Conservation (phyloP, 2,329 filamentous ascomycete species). For the Ceratocystis huliohia region DNA sequence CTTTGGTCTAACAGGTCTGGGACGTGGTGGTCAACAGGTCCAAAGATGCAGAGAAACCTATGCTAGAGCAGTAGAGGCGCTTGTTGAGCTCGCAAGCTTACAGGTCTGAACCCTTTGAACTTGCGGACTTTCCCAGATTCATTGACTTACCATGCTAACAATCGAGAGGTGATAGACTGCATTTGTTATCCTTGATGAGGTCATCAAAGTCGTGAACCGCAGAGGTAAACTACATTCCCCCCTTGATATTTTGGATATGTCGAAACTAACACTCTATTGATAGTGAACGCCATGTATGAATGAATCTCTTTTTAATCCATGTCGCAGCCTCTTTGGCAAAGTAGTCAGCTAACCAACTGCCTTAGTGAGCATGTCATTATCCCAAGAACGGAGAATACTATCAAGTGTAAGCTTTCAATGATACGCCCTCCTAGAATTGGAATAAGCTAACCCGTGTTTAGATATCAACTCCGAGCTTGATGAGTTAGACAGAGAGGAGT, state of each 20-base stretch:
- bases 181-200: slow-evolving; percentile 94
- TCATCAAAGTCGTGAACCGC: slow-evolving; percentile 97
- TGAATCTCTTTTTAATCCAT: background rate
- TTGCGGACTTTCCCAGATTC: background rate
- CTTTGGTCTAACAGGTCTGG: slow-evolving; percentile 88
- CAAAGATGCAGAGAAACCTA: slow-evolving; percentile 93
- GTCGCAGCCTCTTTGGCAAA: too few species aligned
- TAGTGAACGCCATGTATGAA: slow-evolving; percentile 79
- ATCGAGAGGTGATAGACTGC: slow-evolving; percentile 49
- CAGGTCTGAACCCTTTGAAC: slow-evolving; percentile 40
- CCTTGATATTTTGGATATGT: background rate
- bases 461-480: slow-evolving; percentile 98
- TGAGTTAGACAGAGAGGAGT: slow-evolving; percentile 94
- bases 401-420: slow-evolving; percentile 60
- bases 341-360: slow-evolving; percentile 40
- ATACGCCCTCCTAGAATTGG: background rate
- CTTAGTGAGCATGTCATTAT: slow-evolving; percentile 83
- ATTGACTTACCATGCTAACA: background rate
- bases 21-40: slow-evolving; percentile 94
- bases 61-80: slow-evolving; percentile 82
- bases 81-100: slow-evolving; percentile 87
- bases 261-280: slow-evolving; percentile 23
- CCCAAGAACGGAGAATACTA: slow-evolving; percentile 96
- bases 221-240: slow-evolving; percentile 47
- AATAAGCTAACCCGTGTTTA: slow-evolving; percentile 25